Conservation (phyloP, 2,329 filamentous ascomycete species). For the Periconia macrospinosa region DNA sequence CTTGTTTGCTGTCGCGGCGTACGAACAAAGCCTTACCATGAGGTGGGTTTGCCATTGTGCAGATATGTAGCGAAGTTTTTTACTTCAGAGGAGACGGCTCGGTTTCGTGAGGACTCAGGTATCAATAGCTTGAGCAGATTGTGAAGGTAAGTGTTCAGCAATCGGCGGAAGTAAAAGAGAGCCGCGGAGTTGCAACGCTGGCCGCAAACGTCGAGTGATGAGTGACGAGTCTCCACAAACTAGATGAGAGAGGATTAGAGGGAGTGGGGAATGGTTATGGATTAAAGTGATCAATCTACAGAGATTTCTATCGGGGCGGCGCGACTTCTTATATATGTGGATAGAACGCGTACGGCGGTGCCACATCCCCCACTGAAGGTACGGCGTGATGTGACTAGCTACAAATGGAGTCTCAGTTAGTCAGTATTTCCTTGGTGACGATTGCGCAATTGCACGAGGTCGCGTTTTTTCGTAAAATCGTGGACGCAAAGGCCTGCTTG, state of each 20-base stretch:
- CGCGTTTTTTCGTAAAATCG: not conserved
- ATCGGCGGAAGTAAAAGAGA: not conserved
- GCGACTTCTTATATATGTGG: constrained; percentile 3
- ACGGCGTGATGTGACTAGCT: constrained; percentile 14
- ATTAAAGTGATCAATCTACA: not conserved
- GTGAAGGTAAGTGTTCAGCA: not conserved
- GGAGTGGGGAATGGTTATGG: not conserved
- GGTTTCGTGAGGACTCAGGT: not conserved
- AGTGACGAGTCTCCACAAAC: not conserved
- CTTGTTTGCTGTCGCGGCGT: not conserved
- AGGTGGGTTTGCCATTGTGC: constrained; percentile 54
- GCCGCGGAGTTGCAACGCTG: not conserved
- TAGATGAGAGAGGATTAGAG: not conserved
- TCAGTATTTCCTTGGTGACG: constrained; percentile 37
- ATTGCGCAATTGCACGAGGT: constrained; percentile 43
- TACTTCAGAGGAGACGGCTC: not conserved
- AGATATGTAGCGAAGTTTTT: constrained; percentile 1
- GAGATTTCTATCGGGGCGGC: constrained; percentile 7
- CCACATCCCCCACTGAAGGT: constrained; percentile 5
- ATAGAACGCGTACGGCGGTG: not conserved
- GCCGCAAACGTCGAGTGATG: not conserved
- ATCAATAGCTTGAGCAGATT: not conserved
- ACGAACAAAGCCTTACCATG: constrained; percentile 45
- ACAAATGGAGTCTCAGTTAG: constrained; percentile 15
- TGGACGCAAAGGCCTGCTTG: no score